Conservation (phyloP, 1,284 basidiomycete genomes). For the Spongiforma sp. region DNA sequence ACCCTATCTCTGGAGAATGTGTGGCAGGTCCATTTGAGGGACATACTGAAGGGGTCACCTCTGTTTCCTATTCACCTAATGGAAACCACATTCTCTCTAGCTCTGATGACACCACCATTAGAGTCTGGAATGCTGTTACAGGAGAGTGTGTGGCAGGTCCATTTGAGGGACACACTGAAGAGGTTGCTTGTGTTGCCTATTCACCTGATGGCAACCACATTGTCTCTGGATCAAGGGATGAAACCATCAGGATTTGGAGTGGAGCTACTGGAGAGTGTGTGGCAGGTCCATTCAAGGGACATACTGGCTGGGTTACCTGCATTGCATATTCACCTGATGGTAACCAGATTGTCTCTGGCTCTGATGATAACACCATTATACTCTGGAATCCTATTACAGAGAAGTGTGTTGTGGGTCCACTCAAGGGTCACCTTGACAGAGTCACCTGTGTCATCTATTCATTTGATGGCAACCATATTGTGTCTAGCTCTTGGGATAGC, state of each 20-base stretch:
- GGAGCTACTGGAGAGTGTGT: slow-evolving; percentile 7
- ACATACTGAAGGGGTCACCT: neutral
- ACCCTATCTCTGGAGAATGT: no score
- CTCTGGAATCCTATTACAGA: neutral
- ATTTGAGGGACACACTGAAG: slow-evolving; percentile 6
- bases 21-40: no score
- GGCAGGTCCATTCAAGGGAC: slow-evolving; percentile 9
- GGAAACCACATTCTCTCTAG: slow-evolving; percentile 9
- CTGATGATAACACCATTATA: slow-evolving; percentile 18
- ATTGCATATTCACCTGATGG: slow-evolving; percentile 26
- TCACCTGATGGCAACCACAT: slow-evolving; percentile 24
- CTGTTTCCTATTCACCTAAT: slow-evolving; percentile 20
- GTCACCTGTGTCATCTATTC: slow-evolving; percentile 19
- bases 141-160: neutral
- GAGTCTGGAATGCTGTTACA: slow-evolving; percentile 10
- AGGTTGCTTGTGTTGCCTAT: slow-evolving; percentile 10
- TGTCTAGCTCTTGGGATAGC: slow-evolving; percentile 23
- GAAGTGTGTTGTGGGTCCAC: neutral
- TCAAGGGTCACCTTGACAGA: neutral
- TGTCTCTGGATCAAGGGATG: slow-evolving; percentile 17
- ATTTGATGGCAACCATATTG: slow-evolving; percentile 15
- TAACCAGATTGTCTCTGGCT: slow-evolving; percentile 18
- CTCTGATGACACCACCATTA: neutral
- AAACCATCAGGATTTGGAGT: slow-evolving; percentile 14
- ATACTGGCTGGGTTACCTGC: slow-evolving; percentile 5